Conservation (phyloP, 331 rosid species). For the Spiraea crenata region DNA sequence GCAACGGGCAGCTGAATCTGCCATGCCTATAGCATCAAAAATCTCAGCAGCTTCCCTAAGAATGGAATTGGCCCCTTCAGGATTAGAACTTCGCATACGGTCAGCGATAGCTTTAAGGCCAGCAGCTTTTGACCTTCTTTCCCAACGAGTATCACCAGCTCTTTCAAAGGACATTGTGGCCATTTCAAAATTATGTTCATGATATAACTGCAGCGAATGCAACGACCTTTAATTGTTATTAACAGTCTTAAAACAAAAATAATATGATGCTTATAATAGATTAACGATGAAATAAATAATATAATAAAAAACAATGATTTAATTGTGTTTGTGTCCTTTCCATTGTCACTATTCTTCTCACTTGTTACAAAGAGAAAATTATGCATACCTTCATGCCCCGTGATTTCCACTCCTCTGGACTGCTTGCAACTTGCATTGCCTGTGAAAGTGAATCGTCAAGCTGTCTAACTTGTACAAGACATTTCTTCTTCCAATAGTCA, state of each 20-base stretch:
- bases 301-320: too few relatives aligned
- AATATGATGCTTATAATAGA: background rate
- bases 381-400: conserved; percentile 31
- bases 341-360: background rate
- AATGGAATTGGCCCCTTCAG: conserved; percentile 2
- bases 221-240: background rate
- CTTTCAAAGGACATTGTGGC: conserved; percentile 37
- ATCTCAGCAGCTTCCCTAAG: conserved; percentile 32
- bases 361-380: background rate
- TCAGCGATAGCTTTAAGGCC: conserved; percentile 24
- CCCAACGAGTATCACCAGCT: conserved; percentile 23
- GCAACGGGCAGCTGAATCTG: conserved; percentile 33
- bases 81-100: conserved; percentile 11
- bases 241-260: background rate
- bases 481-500: conserved; percentile 33
- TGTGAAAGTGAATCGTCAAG: conserved; percentile 17
- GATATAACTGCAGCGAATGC: conserved; percentile 27
- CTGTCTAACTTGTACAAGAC: conserved; percentile 25
- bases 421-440: conserved; percentile 27
- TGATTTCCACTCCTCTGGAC: conserved; percentile 30
- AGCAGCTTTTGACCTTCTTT: conserved; percentile 31
- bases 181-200: conserved; percentile 17
- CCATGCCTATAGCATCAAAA: conserved; percentile 21
- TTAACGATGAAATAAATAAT: too few relatives aligned
- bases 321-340: background rate